Percentiles rank a stretch among this genome's conserved stretches.
Conservation (phyloP, 78 protist genomes). For the Dictyostelium capitatum region DNA sequence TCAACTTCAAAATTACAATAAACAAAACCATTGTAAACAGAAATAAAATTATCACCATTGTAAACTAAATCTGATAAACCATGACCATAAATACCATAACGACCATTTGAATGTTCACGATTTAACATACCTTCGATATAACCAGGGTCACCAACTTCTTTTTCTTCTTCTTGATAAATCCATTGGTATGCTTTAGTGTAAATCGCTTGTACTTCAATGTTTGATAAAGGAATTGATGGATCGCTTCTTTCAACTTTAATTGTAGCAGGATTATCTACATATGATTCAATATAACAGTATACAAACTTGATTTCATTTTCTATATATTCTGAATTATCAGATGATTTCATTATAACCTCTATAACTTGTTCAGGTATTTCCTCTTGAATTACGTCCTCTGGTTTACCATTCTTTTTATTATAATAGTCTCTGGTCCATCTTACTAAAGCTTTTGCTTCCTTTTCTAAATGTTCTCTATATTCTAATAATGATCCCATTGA, state of each 20-base stretch:
- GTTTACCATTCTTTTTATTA: too few relatives aligned
- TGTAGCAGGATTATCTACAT: neutral
- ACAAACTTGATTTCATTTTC: neutral
- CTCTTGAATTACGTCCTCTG: too few relatives aligned
- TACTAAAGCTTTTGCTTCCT: too few relatives aligned
- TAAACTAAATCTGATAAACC: neutral
- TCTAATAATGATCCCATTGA: too few relatives aligned
- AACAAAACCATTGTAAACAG: too few relatives aligned
- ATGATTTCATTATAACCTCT: too few relatives aligned
- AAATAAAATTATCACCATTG: neutral
- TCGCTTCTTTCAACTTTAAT: neutral
- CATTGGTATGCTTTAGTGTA: neutral
- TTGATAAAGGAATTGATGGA: neutral
- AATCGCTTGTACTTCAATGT: neutral
- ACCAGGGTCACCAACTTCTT: neutral
- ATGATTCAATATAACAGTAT: neutral
- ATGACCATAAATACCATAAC: conserved; percentile 1
- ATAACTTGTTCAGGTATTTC: too few relatives aligned
- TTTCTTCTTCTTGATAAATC: neutral
- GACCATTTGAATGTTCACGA: neutral
- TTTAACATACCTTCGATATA: neutral
- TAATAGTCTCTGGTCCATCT: too few relatives aligned
- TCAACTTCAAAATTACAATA: too few relatives aligned
- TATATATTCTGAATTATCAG: too few relatives aligned
- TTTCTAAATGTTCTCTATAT: too few relatives aligned